Evolutionary conservation across 2,329 filamentous ascomycete species (phyloP), one percentile per base, ranked within the genome.

Genomic region (Proliferodiscus dingleyae): DNA sequence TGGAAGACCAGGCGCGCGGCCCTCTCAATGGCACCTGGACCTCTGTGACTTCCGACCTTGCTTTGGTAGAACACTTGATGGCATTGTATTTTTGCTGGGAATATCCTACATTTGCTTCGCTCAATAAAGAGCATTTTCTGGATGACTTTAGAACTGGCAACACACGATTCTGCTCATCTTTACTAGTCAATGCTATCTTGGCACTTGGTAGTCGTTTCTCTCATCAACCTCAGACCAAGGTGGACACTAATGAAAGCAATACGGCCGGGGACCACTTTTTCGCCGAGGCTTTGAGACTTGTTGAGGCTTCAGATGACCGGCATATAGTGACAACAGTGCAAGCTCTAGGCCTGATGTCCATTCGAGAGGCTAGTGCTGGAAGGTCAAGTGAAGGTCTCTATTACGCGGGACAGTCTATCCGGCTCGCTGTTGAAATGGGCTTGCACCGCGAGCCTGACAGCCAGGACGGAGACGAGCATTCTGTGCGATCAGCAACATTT

Each of bases 191-290:
- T 32, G 34, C 50, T 3, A 47, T 56, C 9, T 36, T 56, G 26
- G 53, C 83, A 5, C 68, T 84, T 29, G 81, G 80, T 3, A 86
- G 83, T 56, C 78, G 81, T 39, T 83, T 85, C 54, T 87, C 83
- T 1, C 80, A 79, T 77, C 40, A 76, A 81, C 34, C 75, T 79
- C 74, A 74, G 57, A 83, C 81, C 7, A 76, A 82, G 26, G 61
- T 66, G 34, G 68, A 85, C 47, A 77, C 79, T 43, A 75, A 85
- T 46, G 76, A 66, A 10, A 85, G 80, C 32, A 66, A 87, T 16
- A 86, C 83, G 5, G 76, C 83, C 1, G 85, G 85, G 3, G 81
- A 88, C 50, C 78, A 85, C 60, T 89, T 87, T 64, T 89, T 87
- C 63, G 77, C 78, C 42, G 84, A 89, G 60, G 75, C 79, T 5